phyloP scores from a whole-genome alignment of 495 filamentous ascomycete genomes.

The Glonium stellatum region DNA sequence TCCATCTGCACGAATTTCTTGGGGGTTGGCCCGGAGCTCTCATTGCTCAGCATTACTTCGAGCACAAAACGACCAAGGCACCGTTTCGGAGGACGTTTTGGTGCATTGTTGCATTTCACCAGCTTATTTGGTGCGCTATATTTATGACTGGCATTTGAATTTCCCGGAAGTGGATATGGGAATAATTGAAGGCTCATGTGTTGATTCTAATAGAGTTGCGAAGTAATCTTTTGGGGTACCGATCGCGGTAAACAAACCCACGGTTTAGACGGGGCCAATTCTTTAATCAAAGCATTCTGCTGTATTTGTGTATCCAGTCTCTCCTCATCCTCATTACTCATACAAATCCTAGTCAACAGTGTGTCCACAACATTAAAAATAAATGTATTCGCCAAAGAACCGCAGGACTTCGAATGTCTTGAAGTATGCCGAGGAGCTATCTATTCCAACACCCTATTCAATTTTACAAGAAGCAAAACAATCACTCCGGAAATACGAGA shows the following conservation, averaged over 20 bases:
- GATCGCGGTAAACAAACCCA: no score
- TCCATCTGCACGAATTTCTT: conserved; percentile 19
- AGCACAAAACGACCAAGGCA: conserved; percentile 26
- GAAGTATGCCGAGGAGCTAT: no score
- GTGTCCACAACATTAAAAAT: neutral
- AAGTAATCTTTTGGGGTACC: no score
- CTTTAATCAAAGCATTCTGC: no score
- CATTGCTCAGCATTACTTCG: conserved; percentile 21
- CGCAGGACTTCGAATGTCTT: no score
- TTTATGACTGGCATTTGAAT: conserved; percentile 3
- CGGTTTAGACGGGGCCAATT: no score
- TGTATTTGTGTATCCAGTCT: neutral
- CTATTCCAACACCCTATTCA: no score
- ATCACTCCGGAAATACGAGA: neutral
- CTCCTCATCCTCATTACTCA: neutral
- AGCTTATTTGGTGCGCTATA: conserved; percentile 18
- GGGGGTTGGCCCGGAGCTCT: conserved; percentile 28
- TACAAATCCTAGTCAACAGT: no score
- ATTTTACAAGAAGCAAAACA: neutral
- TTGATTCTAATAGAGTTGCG: neutral
- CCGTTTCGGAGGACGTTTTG: conserved; percentile 21
- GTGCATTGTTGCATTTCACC: conserved; percentile 19
- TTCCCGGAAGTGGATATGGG: neutral
- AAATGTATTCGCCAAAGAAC: no score
- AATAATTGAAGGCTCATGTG: neutral